Evolutionary conservation across 2,329 filamentous ascomycete species (phyloP).

Genomic region (Tolypocladium capitatum): DNA sequence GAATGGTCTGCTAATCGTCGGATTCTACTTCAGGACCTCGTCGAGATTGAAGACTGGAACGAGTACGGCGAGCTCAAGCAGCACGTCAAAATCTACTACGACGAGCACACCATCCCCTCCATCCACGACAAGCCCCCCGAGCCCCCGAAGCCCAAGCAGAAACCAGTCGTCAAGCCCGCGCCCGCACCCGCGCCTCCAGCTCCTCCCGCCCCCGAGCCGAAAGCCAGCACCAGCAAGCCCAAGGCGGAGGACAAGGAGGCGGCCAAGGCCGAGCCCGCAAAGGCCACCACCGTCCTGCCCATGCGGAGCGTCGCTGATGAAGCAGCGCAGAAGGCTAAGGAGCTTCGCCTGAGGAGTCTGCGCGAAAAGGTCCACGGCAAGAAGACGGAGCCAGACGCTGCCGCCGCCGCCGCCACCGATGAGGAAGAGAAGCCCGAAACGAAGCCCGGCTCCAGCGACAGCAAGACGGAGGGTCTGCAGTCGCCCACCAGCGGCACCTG

Average conservation of each 20-base stretch:
- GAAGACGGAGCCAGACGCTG: constrained; percentile 11
- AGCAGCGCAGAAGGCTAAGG: constrained; percentile 50
- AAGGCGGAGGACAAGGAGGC: constrained; percentile 2
- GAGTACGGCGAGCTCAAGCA: constrained; percentile 92
- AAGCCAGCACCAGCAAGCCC: constrained; percentile 4
- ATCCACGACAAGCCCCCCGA: constrained; percentile 38
- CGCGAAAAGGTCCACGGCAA: constrained; percentile 43
- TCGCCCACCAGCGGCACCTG: constrained; percentile 4
- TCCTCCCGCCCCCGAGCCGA: constrained; percentile 11
- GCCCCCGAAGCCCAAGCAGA: constrained; percentile 15
- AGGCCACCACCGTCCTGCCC: constrained; percentile 24
- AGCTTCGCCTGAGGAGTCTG: constrained; percentile 38
- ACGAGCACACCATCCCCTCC: constrained; percentile 45
- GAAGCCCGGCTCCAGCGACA: neutral
- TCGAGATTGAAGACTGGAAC: constrained; percentile 97
- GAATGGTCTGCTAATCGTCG: neutral
- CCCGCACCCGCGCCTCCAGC: constrained; percentile 9
- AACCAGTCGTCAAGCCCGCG: constrained; percentile 12
- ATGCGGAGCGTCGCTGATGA: constrained; percentile 49
- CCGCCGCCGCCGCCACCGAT: constrained; percentile 2
- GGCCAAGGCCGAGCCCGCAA: constrained; percentile 9
- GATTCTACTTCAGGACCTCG: constrained; percentile 53
- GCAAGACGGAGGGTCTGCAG: constrained; percentile 16
- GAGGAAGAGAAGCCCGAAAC: neutral
- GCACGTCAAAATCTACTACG: constrained; percentile 59